Evolutionary conservation across 257 asterid species (phyloP).

Genomic region (Cruciata laevipes): DNA sequence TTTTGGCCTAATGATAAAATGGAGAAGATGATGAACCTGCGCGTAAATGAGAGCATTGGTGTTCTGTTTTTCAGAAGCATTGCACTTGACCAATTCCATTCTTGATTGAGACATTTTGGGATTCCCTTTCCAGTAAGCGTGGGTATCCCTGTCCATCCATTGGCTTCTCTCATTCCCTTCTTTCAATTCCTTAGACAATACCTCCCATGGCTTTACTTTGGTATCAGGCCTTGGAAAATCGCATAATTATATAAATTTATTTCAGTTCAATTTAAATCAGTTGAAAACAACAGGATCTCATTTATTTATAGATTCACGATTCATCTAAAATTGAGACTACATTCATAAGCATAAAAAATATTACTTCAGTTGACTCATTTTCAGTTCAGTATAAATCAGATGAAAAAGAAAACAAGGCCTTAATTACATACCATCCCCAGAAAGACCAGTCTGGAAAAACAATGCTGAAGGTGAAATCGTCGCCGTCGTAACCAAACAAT

Average conservation of each 20-base stretch:
- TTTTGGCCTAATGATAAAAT: neutral
- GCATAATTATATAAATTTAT: too few species aligned
- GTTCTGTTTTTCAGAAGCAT: conserved; percentile 57
- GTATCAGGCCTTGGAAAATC: conserved; percentile 58
- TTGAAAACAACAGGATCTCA: neutral
- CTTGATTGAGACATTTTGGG: conserved; percentile 46
- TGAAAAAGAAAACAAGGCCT: neutral
- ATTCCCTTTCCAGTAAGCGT: conserved; percentile 91
- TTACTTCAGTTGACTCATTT: too few species aligned
- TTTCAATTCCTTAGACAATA: conserved; percentile 38
- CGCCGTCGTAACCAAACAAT: conserved; percentile 26
- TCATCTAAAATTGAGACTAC: neutral
- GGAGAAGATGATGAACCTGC: conserved; percentile 33
- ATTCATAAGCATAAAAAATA: too few species aligned
- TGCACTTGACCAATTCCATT: conserved; percentile 68
- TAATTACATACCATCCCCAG: conserved; percentile 53
- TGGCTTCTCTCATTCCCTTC: conserved; percentile 47
- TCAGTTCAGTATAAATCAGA: too few species aligned
- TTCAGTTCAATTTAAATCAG: neutral
- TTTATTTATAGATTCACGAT: neutral
- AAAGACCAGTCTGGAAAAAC: conserved; percentile 48
- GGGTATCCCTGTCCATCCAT: conserved; percentile 74
- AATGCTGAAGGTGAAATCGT: conserved; percentile 31
- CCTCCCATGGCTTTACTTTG: conserved; percentile 73
- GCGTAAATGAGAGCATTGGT: conserved; percentile 69